Percentiles rank a stretch among this genome's conserved stretches.
Evolutionary conservation across 2,329 filamentous ascomycete species (phyloP).

Genomic region (Ceratocystis cubensis): DNA sequence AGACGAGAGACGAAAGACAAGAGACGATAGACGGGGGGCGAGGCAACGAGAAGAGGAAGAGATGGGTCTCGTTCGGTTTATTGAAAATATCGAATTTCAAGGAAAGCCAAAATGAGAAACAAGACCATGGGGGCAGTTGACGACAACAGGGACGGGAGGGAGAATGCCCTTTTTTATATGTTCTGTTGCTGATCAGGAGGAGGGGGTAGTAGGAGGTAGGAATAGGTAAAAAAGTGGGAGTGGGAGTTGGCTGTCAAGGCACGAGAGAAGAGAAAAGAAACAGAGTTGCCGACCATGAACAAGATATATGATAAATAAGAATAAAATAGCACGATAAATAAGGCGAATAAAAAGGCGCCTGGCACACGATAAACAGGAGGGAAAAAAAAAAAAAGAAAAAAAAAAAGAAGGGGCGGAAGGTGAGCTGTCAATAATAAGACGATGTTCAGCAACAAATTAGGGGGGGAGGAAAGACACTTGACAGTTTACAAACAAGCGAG

Average conservation of each 20-base stretch:
- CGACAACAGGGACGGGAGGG: not conserved
- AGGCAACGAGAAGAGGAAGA: no score
- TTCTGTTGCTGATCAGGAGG: not conserved
- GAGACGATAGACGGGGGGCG: no score
- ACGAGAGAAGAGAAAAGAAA: not conserved
- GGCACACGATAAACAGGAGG: not conserved
- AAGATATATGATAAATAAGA: conserved; percentile 3
- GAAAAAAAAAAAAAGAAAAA: not conserved
- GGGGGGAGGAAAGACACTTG: no score
- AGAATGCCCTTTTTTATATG: not conserved
- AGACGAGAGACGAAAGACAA: no score
- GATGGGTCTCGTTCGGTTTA: no score
- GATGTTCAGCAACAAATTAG: not conserved
- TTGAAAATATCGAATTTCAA: no score
- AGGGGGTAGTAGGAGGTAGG: not conserved
- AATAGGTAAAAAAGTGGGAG: not conserved
- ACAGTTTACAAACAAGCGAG: no score
- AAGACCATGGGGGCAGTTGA: not conserved
- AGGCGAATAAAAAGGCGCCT: not conserved
- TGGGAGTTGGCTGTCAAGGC: not conserved
- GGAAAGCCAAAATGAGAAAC: not conserved
- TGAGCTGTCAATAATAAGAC: conserved; percentile 4
- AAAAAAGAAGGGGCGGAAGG: not conserved
- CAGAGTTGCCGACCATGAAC: not conserved
- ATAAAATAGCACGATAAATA: not conserved